Evolutionary conservation across 176 grass and related monocot genomes (phyloP), one percentile per base, ranked within the genome.

Genomic region (Paspalum vaginatum): DNA sequence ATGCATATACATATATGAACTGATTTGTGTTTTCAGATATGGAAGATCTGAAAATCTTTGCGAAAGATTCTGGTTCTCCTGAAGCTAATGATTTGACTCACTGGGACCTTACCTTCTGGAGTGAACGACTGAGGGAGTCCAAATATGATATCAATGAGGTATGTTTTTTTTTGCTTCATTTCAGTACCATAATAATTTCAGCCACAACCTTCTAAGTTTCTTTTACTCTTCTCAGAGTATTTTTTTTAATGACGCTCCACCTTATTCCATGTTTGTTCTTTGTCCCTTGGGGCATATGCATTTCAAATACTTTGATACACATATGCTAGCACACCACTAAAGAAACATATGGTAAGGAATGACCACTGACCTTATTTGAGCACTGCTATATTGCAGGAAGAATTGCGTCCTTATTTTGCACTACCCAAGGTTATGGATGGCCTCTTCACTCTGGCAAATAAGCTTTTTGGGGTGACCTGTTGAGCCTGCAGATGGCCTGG

Each of bases 81-180:
- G 94, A 97, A 80, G 87, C 91, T 79, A 88, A 90, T 90, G 87
- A 94, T 65, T 43, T 97, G 45, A 76, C 86, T 83, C 91, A 97
- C 27, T 97, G 91, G 91, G 94, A 97, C 52, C 73, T 94, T 72
- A 90, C 17, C 5, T 97, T 97, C 87, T 97, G 94, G 94, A 97
- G 94, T 79, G 94, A 97, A 86, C 88, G 94, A n/a, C 81, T 97
- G 41, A 70, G 91, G 49, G 94, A 97, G 66, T 83, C 94, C 61
- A 97, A 94, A 85, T 97, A 91, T 87, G 91, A 97, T 65, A 97
- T 97, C 65, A 91, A 97, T 62, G 94, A 97, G 94, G 94, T 91
- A 84, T 67, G n/a, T 41, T 79, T 60, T 26, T 0, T 84, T 70
- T 56, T 21, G 7, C 45, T 76, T 24, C 42, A 52, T 43, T 68